Conservation (phyloP, 257 asterid genomes). For the Mentha longifolia region DNA sequence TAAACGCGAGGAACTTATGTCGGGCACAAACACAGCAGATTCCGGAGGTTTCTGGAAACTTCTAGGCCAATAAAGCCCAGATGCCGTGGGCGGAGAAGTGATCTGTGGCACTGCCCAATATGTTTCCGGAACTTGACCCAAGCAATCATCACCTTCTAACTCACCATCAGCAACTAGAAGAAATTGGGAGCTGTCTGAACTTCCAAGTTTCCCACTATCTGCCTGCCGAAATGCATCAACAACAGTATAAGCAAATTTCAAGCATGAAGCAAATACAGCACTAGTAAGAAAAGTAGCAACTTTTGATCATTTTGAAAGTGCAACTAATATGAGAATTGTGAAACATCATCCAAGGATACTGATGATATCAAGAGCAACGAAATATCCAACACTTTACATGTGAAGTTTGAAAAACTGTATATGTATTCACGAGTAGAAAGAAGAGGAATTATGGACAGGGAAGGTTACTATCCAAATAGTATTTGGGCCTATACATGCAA, state of each 20-base stretch:
- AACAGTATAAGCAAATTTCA: not conserved
- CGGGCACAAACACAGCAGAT: constrained; percentile 64
- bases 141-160: constrained; percentile 59
- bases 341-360: not conserved
- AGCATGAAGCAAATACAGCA: not conserved
- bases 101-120: constrained; percentile 78
- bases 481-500: not conserved
- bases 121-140: constrained; percentile 66
- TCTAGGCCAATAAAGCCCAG: constrained; percentile 72
- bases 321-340: not conserved
- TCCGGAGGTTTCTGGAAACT: constrained; percentile 43
- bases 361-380: not conserved
- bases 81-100: constrained; percentile 77
- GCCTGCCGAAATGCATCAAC: constrained; percentile 52
- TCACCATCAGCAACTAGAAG: constrained; percentile 55
- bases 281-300: not conserved
- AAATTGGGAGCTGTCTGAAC: constrained; percentile 53
- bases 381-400: not conserved
- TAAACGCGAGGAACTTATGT: constrained; percentile 47
- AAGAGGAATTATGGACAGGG: not conserved
- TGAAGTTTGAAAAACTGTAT: not conserved
- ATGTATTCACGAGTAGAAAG: not conserved
- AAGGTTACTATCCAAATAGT: not conserved
- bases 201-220: constrained; percentile 73
- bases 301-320: not conserved